Base-by-base conservation (phyloP, 176 grass and related monocot species). In the Eragrostis nindensis region DNA sequence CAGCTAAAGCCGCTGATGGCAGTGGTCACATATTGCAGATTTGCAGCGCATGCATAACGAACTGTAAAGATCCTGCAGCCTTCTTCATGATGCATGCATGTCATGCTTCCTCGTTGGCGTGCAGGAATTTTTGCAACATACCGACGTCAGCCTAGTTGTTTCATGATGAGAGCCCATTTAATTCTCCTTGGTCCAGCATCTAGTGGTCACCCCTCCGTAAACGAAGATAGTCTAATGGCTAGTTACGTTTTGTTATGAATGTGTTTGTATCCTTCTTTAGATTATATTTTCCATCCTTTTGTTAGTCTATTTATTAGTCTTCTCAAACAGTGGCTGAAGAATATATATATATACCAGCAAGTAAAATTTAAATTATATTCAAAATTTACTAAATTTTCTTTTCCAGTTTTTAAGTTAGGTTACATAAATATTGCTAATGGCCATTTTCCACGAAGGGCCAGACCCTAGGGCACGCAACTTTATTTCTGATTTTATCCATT, bases 11-110 rank as follows among this genome's bases (percentile, higher is more conserved):
- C 18, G 50, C 50, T 53, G 50, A 56, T 22, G 53, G 21, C 56
- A 60, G 56, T 5, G 47, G 61, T 50, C 61, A 66, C 65, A 24
- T 52, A n/a, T n/a, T n/a, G n/a, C n/a, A n/a, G n/a, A n/a, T n/a
- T 50, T 66, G 76, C 24, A 62, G 62, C 32, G 62, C 63, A 66
- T 77, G 73, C 60, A 78, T 50, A 38, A 78, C 42, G 9, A 66
- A 79, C 62, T 47, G 62, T 52, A 39, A 66, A 66, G 44, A 78
- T 78, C 62, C 12, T 67, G 73, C 73, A 77, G 82, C 82, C 82
- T 30, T 84, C 69, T 76, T n/a, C 50, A 84, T 71, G 53, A 70
- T 49, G 39, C 69, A 66, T 86, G 66, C 50, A 32, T 32, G 9
- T 21, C 70, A 42, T 64, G 26, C 46, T 24, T 46, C 30, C 49